Percentiles rank a stretch among this genome's conserved stretches.
phyloP scores from a whole-genome alignment of 257 asterid genomes.

The Fraxinus cuspidata region DNA sequence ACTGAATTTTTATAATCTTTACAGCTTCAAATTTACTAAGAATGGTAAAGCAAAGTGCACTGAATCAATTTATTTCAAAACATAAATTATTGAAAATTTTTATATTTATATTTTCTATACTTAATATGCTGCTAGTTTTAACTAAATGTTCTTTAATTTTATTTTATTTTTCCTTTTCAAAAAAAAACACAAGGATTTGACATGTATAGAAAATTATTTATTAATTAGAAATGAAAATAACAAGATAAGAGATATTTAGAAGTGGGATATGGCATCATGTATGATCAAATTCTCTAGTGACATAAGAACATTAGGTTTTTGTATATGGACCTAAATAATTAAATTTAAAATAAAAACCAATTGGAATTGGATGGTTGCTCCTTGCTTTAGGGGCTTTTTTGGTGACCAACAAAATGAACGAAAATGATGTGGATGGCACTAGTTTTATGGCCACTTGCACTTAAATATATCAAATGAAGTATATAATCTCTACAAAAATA shows the following conservation, averaged over 20 bases:
- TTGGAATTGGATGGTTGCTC: constrained; percentile 23
- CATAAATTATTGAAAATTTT: too few species aligned
- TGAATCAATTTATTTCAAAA: too few species aligned
- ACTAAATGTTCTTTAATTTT: too few species aligned
- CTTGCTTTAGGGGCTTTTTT: constrained; percentile 28
- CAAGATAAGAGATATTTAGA: constrained; percentile 23
- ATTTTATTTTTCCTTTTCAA: neutral
- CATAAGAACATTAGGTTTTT: constrained; percentile 22
- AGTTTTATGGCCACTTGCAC: constrained; percentile 29
- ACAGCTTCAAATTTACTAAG: too few species aligned
- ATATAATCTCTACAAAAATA: too few species aligned
- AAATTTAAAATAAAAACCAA: neutral
- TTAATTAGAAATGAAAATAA: neutral
- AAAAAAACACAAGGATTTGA: neutral
- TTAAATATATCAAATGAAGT: neutral
- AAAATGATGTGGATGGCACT: constrained; percentile 36
- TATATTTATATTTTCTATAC: too few species aligned
- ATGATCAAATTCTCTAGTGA: constrained; percentile 20
- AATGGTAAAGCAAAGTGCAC: too few species aligned
- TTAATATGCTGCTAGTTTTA: too few species aligned
- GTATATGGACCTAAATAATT: neutral
- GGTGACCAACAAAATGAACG: constrained; percentile 22
- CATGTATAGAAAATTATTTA: neutral
- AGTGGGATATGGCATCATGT: constrained; percentile 35
- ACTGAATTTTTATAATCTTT: too few species aligned